A percentile compares a stretch with the other conserved stretches of the same genome.
Conservation (phyloP, 306 rosid genomes). For the Pterocarpus macrocarpus region DNA sequence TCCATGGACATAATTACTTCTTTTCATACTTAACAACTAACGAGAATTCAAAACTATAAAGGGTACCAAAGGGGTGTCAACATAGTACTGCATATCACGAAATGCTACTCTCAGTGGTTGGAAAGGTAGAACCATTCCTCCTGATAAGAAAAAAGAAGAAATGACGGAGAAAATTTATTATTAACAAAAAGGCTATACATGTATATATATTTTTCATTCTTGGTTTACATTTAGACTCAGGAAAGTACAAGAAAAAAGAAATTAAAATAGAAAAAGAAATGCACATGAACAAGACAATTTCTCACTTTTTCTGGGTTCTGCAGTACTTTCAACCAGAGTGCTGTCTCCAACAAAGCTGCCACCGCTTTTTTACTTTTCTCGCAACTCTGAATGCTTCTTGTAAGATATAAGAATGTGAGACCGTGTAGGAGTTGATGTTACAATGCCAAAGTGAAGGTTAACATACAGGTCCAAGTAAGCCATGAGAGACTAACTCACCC, state of each 20-base stretch:
- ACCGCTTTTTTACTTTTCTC: constrained; percentile 42
- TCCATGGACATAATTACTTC: constrained; percentile 9
- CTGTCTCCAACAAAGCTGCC: constrained; percentile 28
- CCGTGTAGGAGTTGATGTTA: constrained; percentile 59
- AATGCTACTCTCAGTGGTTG: constrained; percentile 51
- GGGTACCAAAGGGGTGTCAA: constrained; percentile 53
- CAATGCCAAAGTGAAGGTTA: constrained; percentile 34
- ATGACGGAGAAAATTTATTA: not conserved
- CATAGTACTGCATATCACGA: constrained; percentile 53
- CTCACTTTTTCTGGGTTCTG: constrained; percentile 43
- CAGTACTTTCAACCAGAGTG: constrained; percentile 17
- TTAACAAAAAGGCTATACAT: constrained; percentile 4
- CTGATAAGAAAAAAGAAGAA: constrained; percentile 27
- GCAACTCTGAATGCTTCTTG: constrained; percentile 48
- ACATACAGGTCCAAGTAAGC: constrained; percentile 5
- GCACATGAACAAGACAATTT: not conserved
- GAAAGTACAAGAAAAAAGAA: no score
- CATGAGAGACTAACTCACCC: constrained; percentile 40
- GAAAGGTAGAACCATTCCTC: constrained; percentile 58
- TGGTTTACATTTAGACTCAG: not conserved
- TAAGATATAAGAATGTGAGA: constrained; percentile 57
- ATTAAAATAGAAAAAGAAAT: no score
- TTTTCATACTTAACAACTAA: constrained; percentile 1
- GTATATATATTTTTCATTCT: not conserved
- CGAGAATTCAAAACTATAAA: not conserved